These are phyloP conservation scores for Huntiella decipiens DNA, from an alignment of 2,329 filamentous ascomycete genomes.

Conservation along the genomic window DNA sequence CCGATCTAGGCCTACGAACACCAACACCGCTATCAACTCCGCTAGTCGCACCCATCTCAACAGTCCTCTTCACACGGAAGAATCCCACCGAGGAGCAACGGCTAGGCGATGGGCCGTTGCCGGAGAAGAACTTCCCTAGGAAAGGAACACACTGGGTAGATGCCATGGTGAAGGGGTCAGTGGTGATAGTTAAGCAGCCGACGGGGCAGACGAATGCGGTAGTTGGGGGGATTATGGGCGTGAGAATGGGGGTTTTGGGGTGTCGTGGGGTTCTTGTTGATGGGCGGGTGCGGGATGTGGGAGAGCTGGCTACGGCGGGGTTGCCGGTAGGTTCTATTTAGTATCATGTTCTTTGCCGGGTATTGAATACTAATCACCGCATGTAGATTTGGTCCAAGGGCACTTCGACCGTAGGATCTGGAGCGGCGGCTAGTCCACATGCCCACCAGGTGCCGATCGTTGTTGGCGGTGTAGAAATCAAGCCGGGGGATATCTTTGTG, in stretches of 20 bases:
- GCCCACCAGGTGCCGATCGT: conserved; percentile 28
- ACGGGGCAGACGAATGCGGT: conserved; percentile 47
- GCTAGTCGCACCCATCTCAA: conserved; percentile 32
- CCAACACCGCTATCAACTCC: neutral
- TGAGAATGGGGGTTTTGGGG: conserved; percentile 43
- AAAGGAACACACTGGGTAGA: conserved; percentile 50
- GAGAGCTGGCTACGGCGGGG: conserved; percentile 34
- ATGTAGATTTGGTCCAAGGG: conserved; percentile 35
- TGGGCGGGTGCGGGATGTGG: conserved; percentile 48
- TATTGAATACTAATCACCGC: too few species aligned
- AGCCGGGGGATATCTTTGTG: conserved; percentile 47
- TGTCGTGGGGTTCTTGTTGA: conserved; percentile 45
- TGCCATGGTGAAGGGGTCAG: conserved; percentile 35
- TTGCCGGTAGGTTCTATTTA: conserved; percentile 30
- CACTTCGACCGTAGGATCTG: conserved; percentile 38
- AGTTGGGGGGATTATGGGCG: conserved; percentile 59
- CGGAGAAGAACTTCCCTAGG: conserved; percentile 29
- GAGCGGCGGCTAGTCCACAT: conserved; percentile 36
- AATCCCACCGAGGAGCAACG: conserved; percentile 18
- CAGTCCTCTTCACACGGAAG: conserved; percentile 44
- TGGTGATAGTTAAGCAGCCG: conserved; percentile 50
- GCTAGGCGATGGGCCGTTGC: conserved; percentile 12
- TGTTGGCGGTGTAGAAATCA: conserved; percentile 24
- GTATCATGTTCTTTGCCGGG: neutral
- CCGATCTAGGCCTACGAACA: conserved; percentile 28